phyloP scores from a whole-genome alignment of 352 stramenopile species.

The Halophytophthora polymorphica region DNA sequence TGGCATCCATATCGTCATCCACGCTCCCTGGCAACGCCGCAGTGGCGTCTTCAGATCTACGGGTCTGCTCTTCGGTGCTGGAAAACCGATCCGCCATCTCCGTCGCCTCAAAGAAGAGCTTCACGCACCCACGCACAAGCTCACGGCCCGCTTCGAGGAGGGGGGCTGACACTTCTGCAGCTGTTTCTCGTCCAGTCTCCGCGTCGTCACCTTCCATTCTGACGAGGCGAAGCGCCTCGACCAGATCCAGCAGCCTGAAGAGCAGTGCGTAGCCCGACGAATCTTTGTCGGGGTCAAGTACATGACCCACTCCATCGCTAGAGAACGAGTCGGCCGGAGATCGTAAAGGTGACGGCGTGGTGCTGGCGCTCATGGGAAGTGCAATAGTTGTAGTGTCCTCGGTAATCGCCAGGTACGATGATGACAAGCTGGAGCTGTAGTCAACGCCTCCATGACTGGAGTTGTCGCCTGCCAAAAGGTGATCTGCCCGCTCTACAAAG shows the following conservation, averaged over 20 bases:
- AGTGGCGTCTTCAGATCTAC: not conserved
- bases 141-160: slow-evolving; percentile 28
- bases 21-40: slow-evolving; percentile 9
- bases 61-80: slow-evolving; percentile 15
- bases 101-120: slow-evolving; percentile 66
- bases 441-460: not conserved
- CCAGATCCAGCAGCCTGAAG: slow-evolving; percentile 26
- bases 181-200: not conserved
- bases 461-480: slow-evolving; percentile 7
- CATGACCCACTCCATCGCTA: not conserved
- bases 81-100: slow-evolving; percentile 60
- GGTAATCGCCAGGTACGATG: slow-evolving; percentile 11
- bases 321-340: not conserved
- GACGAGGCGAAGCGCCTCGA: slow-evolving; percentile 13
- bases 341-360: not conserved
- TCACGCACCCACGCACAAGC: slow-evolving; percentile 45
- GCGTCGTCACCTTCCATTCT: slow-evolving; percentile 2
- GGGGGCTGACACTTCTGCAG: slow-evolving; percentile 1
- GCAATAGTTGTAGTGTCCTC: not conserved
- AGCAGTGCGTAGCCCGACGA: slow-evolving; percentile 4
- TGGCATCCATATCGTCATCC: slow-evolving; percentile 13
- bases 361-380: too few species aligned
- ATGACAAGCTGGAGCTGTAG: not conserved
- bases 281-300: not conserved
- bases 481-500: slow-evolving; percentile 17